Percentiles rank a stretch among this genome's conserved stretches.
These are phyloP conservation scores for Aphanomyces stellatus DNA, from an alignment of 352 stramenopile species.

Conservation along the genomic window DNA sequence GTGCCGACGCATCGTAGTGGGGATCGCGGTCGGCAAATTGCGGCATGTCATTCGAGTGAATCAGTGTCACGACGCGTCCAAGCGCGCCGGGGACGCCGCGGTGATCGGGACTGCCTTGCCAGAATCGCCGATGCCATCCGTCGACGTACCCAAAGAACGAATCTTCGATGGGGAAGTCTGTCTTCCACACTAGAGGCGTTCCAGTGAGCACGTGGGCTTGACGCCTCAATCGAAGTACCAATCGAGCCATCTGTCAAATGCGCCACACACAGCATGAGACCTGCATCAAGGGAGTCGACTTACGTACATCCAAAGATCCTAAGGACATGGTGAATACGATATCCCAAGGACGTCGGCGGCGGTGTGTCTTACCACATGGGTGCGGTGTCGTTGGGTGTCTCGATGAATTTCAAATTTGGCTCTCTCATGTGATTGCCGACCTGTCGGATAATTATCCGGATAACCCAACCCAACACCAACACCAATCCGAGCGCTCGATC, in stretches of 20 bases:
- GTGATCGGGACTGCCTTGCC: slow-evolving; percentile 83
- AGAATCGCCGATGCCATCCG: slow-evolving; percentile 83
- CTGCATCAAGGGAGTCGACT: not conserved
- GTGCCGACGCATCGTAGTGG: slow-evolving; percentile 42
- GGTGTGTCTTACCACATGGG: not conserved
- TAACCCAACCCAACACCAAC: no score
- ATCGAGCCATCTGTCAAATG: slow-evolving; percentile 43
- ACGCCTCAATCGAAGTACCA: not conserved
- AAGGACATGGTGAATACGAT: not conserved
- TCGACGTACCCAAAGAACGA: slow-evolving; percentile 69
- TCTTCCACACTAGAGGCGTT: slow-evolving; percentile 47
- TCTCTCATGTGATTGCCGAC: no score
- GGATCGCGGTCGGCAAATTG: slow-evolving; percentile 63
- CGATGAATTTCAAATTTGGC: no score
- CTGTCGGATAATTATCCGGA: no score
- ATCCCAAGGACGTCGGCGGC: not conserved
- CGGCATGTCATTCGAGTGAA: slow-evolving; percentile 67
- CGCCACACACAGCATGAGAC: not conserved
- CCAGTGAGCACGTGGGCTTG: not conserved
- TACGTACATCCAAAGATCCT: slow-evolving; percentile 17
- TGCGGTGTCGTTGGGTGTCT: no score
- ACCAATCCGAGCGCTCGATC: no score
- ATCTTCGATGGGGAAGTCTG: slow-evolving; percentile 52
- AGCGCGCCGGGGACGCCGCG: slow-evolving; percentile 63
- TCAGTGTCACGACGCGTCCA: slow-evolving; percentile 81